These are phyloP conservation scores for Eimeria sp. DNA, from an alignment of 169 alveolate species.

Conservation along the genomic window DNA sequence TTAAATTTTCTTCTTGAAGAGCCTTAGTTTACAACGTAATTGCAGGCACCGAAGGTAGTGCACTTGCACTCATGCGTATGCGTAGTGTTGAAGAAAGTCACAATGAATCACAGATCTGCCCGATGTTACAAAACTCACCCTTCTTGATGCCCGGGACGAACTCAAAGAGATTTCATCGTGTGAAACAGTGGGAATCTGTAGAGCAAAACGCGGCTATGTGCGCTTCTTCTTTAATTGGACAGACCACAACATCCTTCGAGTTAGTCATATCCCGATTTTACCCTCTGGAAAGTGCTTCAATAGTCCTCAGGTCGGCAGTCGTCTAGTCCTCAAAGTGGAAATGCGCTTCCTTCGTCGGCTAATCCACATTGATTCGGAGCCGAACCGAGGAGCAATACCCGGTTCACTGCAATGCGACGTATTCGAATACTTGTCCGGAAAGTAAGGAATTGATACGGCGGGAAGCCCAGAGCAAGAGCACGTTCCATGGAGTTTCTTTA, in stretches of 20 bases:
- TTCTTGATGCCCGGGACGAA: conserved; percentile 76
- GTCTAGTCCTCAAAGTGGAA: conserved; percentile 76
- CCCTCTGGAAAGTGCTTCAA: neutral
- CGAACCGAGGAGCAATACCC: conserved; percentile 10
- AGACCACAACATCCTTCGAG: conserved; percentile 81
- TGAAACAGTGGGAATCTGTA: conserved; percentile 82
- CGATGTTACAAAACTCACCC: conserved; percentile 76
- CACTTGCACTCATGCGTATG: neutral
- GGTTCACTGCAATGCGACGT: conserved; percentile 78
- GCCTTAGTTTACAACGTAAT: too few relatives aligned
- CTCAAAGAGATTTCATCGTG: conserved; percentile 78
- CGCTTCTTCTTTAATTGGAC: conserved; percentile 83
- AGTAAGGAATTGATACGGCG: conserved; percentile 54
- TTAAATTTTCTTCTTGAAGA: neutral
- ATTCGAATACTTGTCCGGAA: conserved; percentile 75
- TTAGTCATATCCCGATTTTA: neutral
- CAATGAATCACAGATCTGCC: conserved; percentile 58
- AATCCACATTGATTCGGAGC: conserved; percentile 76
- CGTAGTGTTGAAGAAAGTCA: neutral
- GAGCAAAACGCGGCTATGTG: conserved; percentile 83
- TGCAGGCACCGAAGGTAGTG: conserved; percentile 81
- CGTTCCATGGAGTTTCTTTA: conserved; percentile 23
- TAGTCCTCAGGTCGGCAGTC: conserved; percentile 77
- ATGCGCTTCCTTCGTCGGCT: conserved; percentile 81
- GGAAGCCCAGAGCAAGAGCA: conserved; percentile 31